Base-by-base conservation (phyloP, 495 filamentous ascomycete species). In the Immersiella caudata region DNA sequence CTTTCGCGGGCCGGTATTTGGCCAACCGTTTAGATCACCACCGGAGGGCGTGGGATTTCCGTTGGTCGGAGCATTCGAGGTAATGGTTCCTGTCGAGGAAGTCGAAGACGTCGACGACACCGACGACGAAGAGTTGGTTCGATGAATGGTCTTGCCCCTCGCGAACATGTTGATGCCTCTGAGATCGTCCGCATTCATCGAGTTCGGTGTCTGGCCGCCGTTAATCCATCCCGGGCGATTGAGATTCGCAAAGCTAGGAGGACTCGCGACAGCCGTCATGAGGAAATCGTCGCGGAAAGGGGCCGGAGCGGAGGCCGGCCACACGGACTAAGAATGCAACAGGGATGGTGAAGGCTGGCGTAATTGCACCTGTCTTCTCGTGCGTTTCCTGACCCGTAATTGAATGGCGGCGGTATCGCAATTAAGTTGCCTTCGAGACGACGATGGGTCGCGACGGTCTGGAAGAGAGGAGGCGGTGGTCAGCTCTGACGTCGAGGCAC, bases 191-290 rank as follows among this genome's bases (percentile, higher is more conserved):
- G 89, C 77, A 80, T 89, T 91, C 87, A 95, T 93, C 67, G 90
- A 84, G 82, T 88, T 90, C 68, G 93, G 83, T 68, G 86, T 85
- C 85, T 91, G 86, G 78, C 87, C 88, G 81, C 87, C 87, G 87
- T 89, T 89, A 89, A 85, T 81, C 88, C 87, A 90, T 88, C 82
- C 82, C 78, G 86, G 80, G 67, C 88, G 83, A 66, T 82, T 86
- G 70, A 82, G 79, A 67, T 83, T 83, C 83, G 93, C 89, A 79
- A 97, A 93, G 80, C 89, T 94, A 79, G 92, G 92, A 68, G 91
- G 93, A 82, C 88, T 92, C 75, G 93, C 95, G 80, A 99, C 94
- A 79, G 95, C 95, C 86, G 95, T 99, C 95, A 99, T 99, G 77
- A 72, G 74, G 75, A 75, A 72, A 68, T 67, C 60, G 70, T 68